Evolutionary conservation across 176 grass and related monocot species (phyloP).

Genomic region (Musa acuminata): DNA sequence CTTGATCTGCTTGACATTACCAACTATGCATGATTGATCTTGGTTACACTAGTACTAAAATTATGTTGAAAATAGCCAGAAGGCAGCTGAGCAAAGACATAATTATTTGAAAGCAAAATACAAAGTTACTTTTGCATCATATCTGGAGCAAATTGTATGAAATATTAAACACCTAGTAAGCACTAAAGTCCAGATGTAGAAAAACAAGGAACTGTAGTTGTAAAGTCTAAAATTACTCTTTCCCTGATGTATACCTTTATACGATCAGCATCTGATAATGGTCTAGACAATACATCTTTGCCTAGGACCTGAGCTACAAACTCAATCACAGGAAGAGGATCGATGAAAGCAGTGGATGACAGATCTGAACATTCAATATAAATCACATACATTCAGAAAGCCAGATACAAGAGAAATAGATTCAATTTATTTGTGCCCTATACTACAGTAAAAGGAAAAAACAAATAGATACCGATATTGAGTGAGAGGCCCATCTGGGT

Average conservation of each 20-base stretch:
- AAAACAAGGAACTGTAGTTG: neutral
- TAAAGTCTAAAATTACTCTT: neutral
- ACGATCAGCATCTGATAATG: conserved; percentile 23
- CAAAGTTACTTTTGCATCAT: no score
- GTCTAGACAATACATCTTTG: conserved; percentile 15
- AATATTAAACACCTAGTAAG: no score
- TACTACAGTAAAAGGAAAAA: neutral
- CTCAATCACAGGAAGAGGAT: conserved; percentile 28
- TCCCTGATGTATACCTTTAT: conserved; percentile 28
- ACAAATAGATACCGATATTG: conserved; percentile 36
- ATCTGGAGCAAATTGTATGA: no score
- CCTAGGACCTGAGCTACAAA: conserved; percentile 33
- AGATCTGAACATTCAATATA: conserved; percentile 37
- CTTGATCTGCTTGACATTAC: conserved; percentile 57
- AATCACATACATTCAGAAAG: neutral
- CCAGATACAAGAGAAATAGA: neutral
- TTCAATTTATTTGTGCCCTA: neutral
- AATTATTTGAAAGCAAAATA: no score
- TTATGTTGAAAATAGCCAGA: conserved; percentile 14
- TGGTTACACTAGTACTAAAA: neutral
- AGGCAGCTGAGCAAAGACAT: no score
- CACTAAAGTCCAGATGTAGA: neutral
- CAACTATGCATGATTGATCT: conserved; percentile 9
- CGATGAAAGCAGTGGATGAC: conserved; percentile 45
- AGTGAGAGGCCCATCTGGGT: conserved; percentile 64